Evolutionary conservation across 257 asterid genomes (phyloP).

Genomic region (Solanum pinnatisectum): DNA sequence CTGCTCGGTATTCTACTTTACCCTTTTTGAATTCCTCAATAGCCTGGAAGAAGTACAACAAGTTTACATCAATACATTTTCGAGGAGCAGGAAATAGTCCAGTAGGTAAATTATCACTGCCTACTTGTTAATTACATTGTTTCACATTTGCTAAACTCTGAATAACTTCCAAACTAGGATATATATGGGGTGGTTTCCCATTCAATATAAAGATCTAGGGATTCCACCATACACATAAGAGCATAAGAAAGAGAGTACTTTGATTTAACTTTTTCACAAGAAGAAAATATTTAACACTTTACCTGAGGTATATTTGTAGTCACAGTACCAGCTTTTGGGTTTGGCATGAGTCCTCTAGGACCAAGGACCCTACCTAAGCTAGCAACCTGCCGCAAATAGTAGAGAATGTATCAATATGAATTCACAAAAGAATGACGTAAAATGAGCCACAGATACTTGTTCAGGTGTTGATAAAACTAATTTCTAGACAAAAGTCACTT

Average conservation of each 20-base stretch:
- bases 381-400: conserved; percentile 58
- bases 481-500: not conserved
- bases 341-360: conserved; percentile 97
- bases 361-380: conserved; percentile 84
- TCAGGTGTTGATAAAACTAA: not conserved
- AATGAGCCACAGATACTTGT: not conserved
- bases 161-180: not conserved
- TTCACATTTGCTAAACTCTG: not conserved
- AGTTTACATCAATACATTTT: not conserved
- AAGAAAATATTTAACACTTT: conserved; percentile 1
- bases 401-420: not conserved
- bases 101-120: not conserved
- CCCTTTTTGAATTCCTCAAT: conserved; percentile 95
- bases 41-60: conserved; percentile 42
- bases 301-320: conserved; percentile 96
- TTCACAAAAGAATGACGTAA: not conserved
- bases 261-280: not conserved
- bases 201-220: not conserved
- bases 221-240: not conserved
- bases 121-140: not conserved
- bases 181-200: not conserved
- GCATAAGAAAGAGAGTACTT: not conserved
- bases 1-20: conserved; percentile 93
- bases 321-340: conserved; percentile 98
- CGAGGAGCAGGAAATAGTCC: not conserved